Evolutionary conservation across 2,329 filamentous ascomycete genomes (phyloP), one percentile per base, ranked within the genome.

Genomic region (Beauveria varroae): DNA sequence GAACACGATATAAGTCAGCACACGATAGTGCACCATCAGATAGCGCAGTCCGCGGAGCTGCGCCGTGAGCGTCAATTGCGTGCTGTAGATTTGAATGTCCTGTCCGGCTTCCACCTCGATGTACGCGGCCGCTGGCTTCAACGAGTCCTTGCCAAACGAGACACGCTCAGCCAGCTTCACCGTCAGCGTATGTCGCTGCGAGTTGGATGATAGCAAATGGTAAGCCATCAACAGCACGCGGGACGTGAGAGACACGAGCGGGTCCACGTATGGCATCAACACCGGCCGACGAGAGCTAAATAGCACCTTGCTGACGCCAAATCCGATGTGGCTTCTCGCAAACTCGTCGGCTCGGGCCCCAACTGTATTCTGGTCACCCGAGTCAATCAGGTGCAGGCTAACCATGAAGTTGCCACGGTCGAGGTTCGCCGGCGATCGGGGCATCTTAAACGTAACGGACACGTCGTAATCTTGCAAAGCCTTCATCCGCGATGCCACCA

Each of bases 331-430:
- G n/a, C 65, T 61, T 30, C 66, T 65, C 37, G 72, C 70, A 56
- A 73, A 71, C 34, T 63, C 63, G 55, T 67, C 67, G 2, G 73
- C 72, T 53, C 67, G 67, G 9, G 64, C 62, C 16, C 65, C 66
- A 18, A 74, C 60, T 14, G 62, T 57, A 28, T 61, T 54, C 47
- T 67, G 67, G 44, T 64, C 67, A 43, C 74, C 72, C 26, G 76
- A 75, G 28, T 80, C 80, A 55, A 90, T 81, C 57, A 96, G 82
- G 63, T 86, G 83, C 18, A 96, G 77, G 52, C 90, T 87, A 20
- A 98, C 78, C 95, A 99, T 99, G 79, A 97, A 98, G 76, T 98
- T 98, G 30, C 95, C 95, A 16, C 84, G 83, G 2, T 82, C 83
- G 24, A 89, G 75, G 69, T 99, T 99, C 1, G 81, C 75, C 0